Percentiles rank a stretch among this genome's conserved stretches.
These are phyloP conservation scores for Gossypium bickii DNA, from an alignment of 345 rosid species.

Conservation along the genomic window DNA sequence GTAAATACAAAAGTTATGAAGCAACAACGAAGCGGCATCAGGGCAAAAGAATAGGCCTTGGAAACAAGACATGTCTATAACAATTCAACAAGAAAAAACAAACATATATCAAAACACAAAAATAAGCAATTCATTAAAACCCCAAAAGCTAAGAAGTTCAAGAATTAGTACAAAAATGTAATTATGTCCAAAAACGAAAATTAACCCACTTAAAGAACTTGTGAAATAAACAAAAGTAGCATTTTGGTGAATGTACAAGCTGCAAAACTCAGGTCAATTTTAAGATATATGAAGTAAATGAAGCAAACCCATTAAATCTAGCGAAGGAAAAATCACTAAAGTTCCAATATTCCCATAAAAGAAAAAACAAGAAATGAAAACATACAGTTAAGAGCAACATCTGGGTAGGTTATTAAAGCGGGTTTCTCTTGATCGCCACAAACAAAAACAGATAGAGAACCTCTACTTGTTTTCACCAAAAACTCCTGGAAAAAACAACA, in stretches of 20 bases:
- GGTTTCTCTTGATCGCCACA: conserved; percentile 84
- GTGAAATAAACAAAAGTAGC: neutral
- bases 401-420: conserved; percentile 78
- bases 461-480: conserved; percentile 74
- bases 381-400: conserved; percentile 83
- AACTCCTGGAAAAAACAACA: conserved; percentile 42
- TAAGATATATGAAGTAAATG: neutral
- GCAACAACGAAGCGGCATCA: conserved; percentile 52
- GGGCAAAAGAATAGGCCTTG: conserved; percentile 51
- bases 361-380: neutral
- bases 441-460: conserved; percentile 60
- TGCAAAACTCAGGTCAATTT: conserved; percentile 7
- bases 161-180: neutral
- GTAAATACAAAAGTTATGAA: conserved; percentile 60
- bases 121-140: neutral
- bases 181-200: neutral
- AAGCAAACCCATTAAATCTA: neutral
- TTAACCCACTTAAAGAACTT: neutral
- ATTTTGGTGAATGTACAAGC: too few species aligned
- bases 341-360: neutral
- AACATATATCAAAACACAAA: conserved; percentile 2
- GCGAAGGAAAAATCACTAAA: neutral
- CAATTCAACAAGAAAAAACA: conserved; percentile 3
- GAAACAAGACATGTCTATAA: conserved; percentile 49
- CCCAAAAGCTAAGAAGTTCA: neutral